phyloP scores from a whole-genome alignment of 768 basidiomycete species.

The Hericium coralloides region DNA sequence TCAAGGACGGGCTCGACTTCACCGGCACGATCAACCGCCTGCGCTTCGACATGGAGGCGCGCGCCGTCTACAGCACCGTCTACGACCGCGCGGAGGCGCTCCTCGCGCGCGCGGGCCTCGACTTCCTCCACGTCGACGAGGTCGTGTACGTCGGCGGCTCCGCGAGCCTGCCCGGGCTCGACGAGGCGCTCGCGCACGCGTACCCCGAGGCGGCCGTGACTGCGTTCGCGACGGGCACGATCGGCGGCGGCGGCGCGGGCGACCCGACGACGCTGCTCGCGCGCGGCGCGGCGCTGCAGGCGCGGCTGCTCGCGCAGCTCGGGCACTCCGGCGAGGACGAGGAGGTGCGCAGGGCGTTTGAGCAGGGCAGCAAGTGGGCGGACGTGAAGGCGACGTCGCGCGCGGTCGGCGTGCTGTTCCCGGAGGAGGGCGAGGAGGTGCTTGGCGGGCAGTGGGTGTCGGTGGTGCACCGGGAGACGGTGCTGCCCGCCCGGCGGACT shows the following conservation, averaged over 20 bases:
- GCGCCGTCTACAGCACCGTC: constrained; percentile 51
- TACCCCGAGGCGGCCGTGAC: constrained; percentile 56
- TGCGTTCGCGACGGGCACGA: constrained; percentile 57
- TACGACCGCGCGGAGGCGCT: constrained; percentile 42
- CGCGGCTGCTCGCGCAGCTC: constrained; percentile 46
- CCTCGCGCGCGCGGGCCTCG: constrained; percentile 41
- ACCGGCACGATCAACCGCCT: constrained; percentile 58
- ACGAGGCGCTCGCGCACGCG: constrained; percentile 45
- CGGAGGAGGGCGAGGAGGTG: constrained; percentile 33
- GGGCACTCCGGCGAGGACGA: constrained; percentile 34
- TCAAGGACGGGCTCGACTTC: constrained; percentile 91
- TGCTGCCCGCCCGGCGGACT: constrained; percentile 56
- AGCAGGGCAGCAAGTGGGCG: constrained; percentile 29
- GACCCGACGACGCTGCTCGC: constrained; percentile 75
- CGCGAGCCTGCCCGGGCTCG: constrained; percentile 64
- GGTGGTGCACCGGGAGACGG: constrained; percentile 61
- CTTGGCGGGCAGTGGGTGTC: constrained; percentile 61
- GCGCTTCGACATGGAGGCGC: constrained; percentile 36
- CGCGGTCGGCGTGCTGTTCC: constrained; percentile 62
- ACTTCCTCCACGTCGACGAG: constrained; percentile 66
- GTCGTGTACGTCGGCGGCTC: constrained; percentile 76
- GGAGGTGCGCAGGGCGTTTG: constrained; percentile 44
- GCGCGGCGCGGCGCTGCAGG: constrained; percentile 71
- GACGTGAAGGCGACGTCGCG: constrained; percentile 47
- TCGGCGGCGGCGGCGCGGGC: constrained; percentile 62